Conservation (phyloP, 192 early-diverging fungal genomes). For the Rhizoclosmatium sp. region DNA sequence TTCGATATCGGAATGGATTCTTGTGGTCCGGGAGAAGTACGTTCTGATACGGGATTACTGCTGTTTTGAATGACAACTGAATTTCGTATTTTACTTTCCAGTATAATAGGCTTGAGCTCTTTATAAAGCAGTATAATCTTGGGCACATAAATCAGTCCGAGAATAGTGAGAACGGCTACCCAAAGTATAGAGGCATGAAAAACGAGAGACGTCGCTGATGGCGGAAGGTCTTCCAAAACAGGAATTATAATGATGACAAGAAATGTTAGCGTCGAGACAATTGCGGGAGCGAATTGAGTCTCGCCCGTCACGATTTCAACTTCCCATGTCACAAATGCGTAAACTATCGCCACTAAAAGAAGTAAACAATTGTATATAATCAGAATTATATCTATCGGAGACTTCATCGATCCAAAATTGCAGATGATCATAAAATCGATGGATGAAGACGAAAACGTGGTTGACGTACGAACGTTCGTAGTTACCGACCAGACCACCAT, state of each 20-base stretch:
- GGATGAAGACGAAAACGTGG: not conserved
- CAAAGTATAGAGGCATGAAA: not conserved
- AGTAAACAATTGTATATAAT: not conserved
- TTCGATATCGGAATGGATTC: too few relatives aligned
- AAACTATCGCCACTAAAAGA: not conserved
- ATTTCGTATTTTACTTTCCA: not conserved
- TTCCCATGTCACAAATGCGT: not conserved
- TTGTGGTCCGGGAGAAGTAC: too few relatives aligned
- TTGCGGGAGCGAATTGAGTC: not conserved
- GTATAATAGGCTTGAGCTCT: not conserved
- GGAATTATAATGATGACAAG: not conserved
- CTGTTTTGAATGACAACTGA: not conserved
- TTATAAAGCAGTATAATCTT: not conserved
- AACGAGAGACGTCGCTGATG: not conserved
- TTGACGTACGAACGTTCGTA: not conserved
- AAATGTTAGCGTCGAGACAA: constrained; percentile 1
- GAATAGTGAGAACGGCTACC: not conserved
- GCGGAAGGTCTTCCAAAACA: not conserved
- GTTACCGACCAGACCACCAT: not conserved
- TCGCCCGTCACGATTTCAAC: not conserved
- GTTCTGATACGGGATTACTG: not conserved
- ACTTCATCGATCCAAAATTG: not conserved
- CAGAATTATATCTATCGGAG: not conserved
- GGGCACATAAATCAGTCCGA: not conserved
- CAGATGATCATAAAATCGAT: not conserved